These are phyloP conservation scores for Millerago galiae DNA, from an alignment of 805 yeast genomes.

Conservation along the genomic window DNA sequence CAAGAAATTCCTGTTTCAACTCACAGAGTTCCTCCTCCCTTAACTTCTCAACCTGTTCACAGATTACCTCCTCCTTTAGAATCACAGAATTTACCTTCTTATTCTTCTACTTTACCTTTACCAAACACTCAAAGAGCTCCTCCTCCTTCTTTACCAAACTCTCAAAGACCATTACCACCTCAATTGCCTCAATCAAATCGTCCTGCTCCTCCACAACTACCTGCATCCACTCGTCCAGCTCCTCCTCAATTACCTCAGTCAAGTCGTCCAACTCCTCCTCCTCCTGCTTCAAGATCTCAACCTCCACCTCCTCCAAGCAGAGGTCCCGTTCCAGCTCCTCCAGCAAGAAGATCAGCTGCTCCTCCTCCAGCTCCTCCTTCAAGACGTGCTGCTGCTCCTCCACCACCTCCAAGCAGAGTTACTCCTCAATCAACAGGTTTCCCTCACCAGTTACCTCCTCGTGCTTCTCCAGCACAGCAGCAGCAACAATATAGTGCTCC, in stretches of 20 bases:
- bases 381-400: slow-evolving; percentile 14
- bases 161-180: slow-evolving; percentile 24
- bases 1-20: too few species aligned
- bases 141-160: slow-evolving; percentile 20
- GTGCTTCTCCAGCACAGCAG: slow-evolving; percentile 19
- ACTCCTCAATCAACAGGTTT: slow-evolving; percentile 6
- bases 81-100: slow-evolving; percentile 5
- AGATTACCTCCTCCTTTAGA: slow-evolving; percentile 22
- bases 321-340: slow-evolving; percentile 16
- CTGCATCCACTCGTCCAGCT: slow-evolving; percentile 1
- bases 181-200: slow-evolving; percentile 12
- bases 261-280: slow-evolving; percentile 12
- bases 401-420: slow-evolving; percentile 18
- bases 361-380: slow-evolving; percentile 24
- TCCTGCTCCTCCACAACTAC: slow-evolving; percentile 1
- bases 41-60: slow-evolving; percentile 12
- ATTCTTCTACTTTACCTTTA: slow-evolving; percentile 1
- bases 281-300: slow-evolving; percentile 26
- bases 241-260: slow-evolving; percentile 1
- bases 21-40: slow-evolving; percentile 25
- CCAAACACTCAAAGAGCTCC: slow-evolving; percentile 22
- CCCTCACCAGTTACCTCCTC: slow-evolving; percentile 1
- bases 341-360: slow-evolving; percentile 23
- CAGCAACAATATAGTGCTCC: neutral
- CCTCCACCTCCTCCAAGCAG: slow-evolving; percentile 18